Conservation (phyloP, 768 basidiomycete species). For the Pulveroboletus sp. region DNA sequence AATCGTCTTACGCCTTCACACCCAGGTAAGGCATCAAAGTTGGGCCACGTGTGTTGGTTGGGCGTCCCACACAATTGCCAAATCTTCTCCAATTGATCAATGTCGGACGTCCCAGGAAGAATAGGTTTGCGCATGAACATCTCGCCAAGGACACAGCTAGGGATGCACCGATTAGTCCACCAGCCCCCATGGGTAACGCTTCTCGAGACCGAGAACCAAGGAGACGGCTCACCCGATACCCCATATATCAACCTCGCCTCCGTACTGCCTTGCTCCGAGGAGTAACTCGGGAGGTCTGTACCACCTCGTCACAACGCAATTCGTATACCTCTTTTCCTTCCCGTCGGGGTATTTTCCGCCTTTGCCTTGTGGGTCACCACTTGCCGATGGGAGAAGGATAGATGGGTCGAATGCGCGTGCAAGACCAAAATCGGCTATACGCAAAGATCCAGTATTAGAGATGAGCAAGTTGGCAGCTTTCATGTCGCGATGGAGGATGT, state of each 20-base stretch:
- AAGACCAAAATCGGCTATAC: slow-evolving; percentile 95
- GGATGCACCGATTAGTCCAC: neutral
- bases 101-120: slow-evolving; percentile 80
- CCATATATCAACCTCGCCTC: slow-evolving; percentile 96
- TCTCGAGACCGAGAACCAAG: neutral
- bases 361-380: slow-evolving; percentile 18
- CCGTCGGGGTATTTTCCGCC: slow-evolving; percentile 37
- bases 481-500: slow-evolving; percentile 97
- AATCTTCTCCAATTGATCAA: slow-evolving; percentile 91
- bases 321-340: slow-evolving; percentile 80
- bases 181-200: neutral
- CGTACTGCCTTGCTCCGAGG: slow-evolving; percentile 85
- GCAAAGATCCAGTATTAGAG: slow-evolving; percentile 76
- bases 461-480: slow-evolving; percentile 98
- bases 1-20: slow-evolving; percentile 78
- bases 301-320: slow-evolving; percentile 94
- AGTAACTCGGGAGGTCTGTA: slow-evolving; percentile 93
- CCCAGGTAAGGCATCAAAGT: slow-evolving; percentile 70
- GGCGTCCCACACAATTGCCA: slow-evolving; percentile 89
- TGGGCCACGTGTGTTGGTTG: slow-evolving; percentile 78
- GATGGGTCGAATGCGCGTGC: slow-evolving; percentile 75
- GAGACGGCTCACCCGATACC: slow-evolving; percentile 74
- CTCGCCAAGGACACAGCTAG: slow-evolving; percentile 92
- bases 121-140: slow-evolving; percentile 91
- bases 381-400: slow-evolving; percentile 31